Conservation (phyloP, 129 eudicot species). For the Artemisia tridentata region DNA sequence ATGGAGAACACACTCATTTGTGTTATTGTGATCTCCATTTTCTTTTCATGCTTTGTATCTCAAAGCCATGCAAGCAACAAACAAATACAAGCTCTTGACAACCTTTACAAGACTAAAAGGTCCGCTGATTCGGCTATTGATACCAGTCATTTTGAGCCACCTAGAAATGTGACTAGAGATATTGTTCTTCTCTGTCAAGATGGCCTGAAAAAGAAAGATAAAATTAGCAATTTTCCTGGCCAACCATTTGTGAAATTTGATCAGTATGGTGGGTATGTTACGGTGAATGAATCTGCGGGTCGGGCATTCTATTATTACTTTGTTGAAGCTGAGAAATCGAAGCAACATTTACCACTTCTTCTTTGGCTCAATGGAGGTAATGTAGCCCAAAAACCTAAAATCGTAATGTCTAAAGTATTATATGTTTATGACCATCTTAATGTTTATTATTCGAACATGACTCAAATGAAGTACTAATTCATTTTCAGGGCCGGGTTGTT, state of each 20-base stretch:
- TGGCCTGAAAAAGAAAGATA: slow-evolving; percentile 50
- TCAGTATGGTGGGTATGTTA: slow-evolving; percentile 89
- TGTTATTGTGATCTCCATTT: slow-evolving; percentile 5
- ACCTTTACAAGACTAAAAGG: slow-evolving; percentile 40
- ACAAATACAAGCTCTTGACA: slow-evolving; percentile 41
- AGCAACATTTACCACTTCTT: slow-evolving; percentile 59
- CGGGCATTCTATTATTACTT: slow-evolving; percentile 80
- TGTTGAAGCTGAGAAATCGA: slow-evolving; percentile 50
- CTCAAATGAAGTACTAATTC: not conserved
- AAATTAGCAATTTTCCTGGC: slow-evolving; percentile 59
- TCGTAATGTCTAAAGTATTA: too few species aligned
- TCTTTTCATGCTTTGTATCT: slow-evolving; percentile 20
- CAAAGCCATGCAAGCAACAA: slow-evolving; percentile 26
- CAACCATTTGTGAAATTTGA: slow-evolving; percentile 57
- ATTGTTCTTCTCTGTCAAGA: slow-evolving; percentile 34
- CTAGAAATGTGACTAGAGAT: not conserved
- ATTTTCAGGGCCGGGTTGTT: slow-evolving; percentile 19
- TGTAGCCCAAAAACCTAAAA: not conserved
- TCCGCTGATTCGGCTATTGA: slow-evolving; percentile 23
- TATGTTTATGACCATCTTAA: too few species aligned
- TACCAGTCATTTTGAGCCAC: slow-evolving; percentile 37
- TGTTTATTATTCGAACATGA: not conserved
- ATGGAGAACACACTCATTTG: slow-evolving; percentile 17
- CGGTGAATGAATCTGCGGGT: slow-evolving; percentile 46
- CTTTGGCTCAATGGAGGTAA: slow-evolving; percentile 99